These are phyloP conservation scores for Akanthomyces muscarius DNA, from an alignment of 2,329 filamentous ascomycete species.

Conservation along the genomic window DNA sequence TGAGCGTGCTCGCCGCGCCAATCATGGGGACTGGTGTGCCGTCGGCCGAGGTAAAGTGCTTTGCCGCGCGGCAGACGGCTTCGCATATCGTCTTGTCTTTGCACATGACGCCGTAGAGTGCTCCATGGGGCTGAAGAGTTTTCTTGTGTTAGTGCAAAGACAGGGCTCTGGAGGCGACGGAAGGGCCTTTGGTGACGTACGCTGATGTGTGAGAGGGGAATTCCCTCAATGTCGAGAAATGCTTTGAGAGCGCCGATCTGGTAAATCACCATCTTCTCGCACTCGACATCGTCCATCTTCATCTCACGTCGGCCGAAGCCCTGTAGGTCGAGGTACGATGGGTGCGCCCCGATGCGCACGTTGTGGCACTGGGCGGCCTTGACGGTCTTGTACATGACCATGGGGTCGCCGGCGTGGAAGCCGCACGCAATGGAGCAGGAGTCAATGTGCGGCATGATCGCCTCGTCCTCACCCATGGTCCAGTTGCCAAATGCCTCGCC, in stretches of 20 bases:
- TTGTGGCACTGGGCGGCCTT: conserved; percentile 8
- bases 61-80: conserved; percentile 2
- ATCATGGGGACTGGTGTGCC: conserved; percentile 11
- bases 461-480: conserved; percentile 9
- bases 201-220: conserved; percentile 21
- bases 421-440: conserved; percentile 17
- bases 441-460: conserved; percentile 10
- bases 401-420: conserved; percentile 18
- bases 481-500: conserved; percentile 11
- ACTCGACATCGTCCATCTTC: conserved; percentile 14
- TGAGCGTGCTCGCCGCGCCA: conserved; percentile 5
- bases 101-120: conserved; percentile 10
- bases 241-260: conserved; percentile 17
- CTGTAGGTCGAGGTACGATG: conserved; percentile 14
- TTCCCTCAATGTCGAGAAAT: conserved; percentile 20
- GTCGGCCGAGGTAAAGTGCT: not conserved
- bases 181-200: not conserved
- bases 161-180: not conserved
- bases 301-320: conserved; percentile 18
- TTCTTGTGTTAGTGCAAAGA: no score
- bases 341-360: conserved; percentile 17
- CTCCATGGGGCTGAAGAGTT: not conserved
- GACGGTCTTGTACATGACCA: conserved; percentile 17
- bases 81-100: conserved; percentile 5
- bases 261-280: conserved; percentile 17